Percentiles rank a stretch among this genome's conserved stretches.
Conservation (phyloP, 345 rosid species). For the Punica granatum region DNA sequence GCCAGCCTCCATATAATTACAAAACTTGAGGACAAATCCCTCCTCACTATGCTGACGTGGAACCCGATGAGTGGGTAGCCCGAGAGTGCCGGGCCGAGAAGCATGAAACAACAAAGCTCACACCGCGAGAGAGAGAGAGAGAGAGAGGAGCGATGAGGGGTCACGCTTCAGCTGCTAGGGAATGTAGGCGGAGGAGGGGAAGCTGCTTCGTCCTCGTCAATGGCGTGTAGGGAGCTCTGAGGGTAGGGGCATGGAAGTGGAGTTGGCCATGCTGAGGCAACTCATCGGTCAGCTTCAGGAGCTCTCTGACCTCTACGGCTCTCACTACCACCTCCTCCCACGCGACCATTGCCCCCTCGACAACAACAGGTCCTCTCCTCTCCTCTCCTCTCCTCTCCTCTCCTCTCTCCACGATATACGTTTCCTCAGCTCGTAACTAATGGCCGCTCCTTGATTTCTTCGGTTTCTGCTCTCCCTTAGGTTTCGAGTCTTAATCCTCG, state of each 20-base stretch:
- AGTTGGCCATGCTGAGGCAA: slow-evolving; percentile 92
- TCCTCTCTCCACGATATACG: background rate
- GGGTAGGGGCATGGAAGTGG: slow-evolving; percentile 71
- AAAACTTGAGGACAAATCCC: slow-evolving; percentile 18
- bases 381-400: slow-evolving; percentile 20
- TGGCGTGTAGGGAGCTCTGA: slow-evolving; percentile 2
- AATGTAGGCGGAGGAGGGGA: background rate
- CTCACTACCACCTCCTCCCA: slow-evolving; percentile 29
- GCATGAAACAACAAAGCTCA: slow-evolving; percentile 11
- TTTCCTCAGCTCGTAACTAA: background rate
- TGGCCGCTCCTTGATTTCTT: background rate
- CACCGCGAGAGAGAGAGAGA: slow-evolving; percentile 6
- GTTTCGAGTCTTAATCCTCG: background rate
- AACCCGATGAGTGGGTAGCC: slow-evolving; percentile 30
- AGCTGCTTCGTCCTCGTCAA: background rate
- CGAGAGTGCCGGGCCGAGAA: background rate
- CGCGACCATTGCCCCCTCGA: slow-evolving; percentile 27
- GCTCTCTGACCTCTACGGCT: slow-evolving; percentile 65
- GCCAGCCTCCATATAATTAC: slow-evolving; percentile 22
- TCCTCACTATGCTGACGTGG: slow-evolving; percentile 50
- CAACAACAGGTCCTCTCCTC: slow-evolving; percentile 30
- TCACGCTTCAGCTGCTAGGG: background rate
- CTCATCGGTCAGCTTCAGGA: slow-evolving; percentile 92
- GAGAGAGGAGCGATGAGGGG: slow-evolving; percentile 9
- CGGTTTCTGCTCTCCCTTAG: background rate